A percentile compares a stretch with the other conserved stretches of the same genome.
These are phyloP conservation scores for sunflower (Helianthus annuus) DNA, from an alignment of 129 eudicot genomes.

Conservation along the genomic window DNA sequence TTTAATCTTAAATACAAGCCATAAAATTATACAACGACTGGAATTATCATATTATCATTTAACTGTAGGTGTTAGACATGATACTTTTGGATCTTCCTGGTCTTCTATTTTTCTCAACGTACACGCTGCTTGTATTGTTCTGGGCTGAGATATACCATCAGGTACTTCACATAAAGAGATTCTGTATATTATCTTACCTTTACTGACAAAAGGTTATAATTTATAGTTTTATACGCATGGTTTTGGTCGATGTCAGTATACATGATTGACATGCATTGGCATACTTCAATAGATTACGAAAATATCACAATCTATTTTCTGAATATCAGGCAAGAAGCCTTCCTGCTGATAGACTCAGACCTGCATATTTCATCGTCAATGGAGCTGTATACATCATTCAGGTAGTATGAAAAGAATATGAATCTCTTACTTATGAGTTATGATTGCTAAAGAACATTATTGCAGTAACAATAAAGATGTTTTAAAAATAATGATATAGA, in stretches of 20 bases:
- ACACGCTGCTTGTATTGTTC: slow-evolving; percentile 76
- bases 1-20: neutral
- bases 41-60: neutral
- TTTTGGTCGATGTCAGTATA: neutral
- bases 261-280: neutral
- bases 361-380: slow-evolving; percentile 51
- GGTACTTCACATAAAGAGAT: slow-evolving; percentile 38
- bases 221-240: neutral
- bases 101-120: slow-evolving; percentile 67
- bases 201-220: neutral
- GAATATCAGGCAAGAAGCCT: slow-evolving; percentile 65
- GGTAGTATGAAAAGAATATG: slow-evolving; percentile 30
- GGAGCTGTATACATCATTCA: slow-evolving; percentile 53
- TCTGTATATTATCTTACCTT: neutral
- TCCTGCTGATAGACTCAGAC: slow-evolving; percentile 55
- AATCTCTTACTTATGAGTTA: neutral
- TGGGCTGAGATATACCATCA: slow-evolving; percentile 96
- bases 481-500: neutral
- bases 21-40: neutral
- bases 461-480: neutral
- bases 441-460: neutral
- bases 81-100: slow-evolving; percentile 69
- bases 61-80: slow-evolving; percentile 48
- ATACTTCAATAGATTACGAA: neutral
- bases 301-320: neutral